Conservation (phyloP, 176 grass and related monocot genomes). For the Carex pumila region DNA sequence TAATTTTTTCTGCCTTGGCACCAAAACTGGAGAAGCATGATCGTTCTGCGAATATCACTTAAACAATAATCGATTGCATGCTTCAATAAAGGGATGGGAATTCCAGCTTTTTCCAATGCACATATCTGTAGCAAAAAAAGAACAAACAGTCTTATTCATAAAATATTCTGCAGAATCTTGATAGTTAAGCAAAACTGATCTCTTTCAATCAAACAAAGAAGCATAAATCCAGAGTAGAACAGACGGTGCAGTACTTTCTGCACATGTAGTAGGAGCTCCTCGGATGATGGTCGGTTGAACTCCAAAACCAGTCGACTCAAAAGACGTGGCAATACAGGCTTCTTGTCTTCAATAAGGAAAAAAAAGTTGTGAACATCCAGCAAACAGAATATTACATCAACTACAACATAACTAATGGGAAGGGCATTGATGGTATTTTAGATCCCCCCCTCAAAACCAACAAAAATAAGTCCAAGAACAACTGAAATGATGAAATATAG, state of each 20-base stretch:
- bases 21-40: slow-evolving; percentile 92
- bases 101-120: slow-evolving; percentile 53
- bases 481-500: too few species aligned
- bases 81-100: slow-evolving; percentile 44
- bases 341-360: slow-evolving; percentile 46
- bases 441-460: too few species aligned
- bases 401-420: neutral
- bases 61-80: slow-evolving; percentile 49
- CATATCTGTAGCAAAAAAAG: slow-evolving; percentile 51
- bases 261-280: slow-evolving; percentile 70
- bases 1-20: slow-evolving; percentile 52
- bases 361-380: neutral
- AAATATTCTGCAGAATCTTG: neutral
- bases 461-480: too few species aligned
- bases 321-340: slow-evolving; percentile 62
- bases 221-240: neutral
- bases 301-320: slow-evolving; percentile 65
- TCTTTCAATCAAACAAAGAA: neutral
- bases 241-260: slow-evolving; percentile 44
- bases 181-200: neutral
- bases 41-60: slow-evolving; percentile 74
- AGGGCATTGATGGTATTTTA: neutral
- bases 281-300: slow-evolving; percentile 63
- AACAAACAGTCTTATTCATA: slow-evolving; percentile 11
- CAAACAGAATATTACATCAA: slow-evolving; percentile 17